Percentiles rank a stretch among this genome's conserved stretches.
Conservation (phyloP, 495 filamentous ascomycete genomes). For the Sporormia fimetaria region DNA sequence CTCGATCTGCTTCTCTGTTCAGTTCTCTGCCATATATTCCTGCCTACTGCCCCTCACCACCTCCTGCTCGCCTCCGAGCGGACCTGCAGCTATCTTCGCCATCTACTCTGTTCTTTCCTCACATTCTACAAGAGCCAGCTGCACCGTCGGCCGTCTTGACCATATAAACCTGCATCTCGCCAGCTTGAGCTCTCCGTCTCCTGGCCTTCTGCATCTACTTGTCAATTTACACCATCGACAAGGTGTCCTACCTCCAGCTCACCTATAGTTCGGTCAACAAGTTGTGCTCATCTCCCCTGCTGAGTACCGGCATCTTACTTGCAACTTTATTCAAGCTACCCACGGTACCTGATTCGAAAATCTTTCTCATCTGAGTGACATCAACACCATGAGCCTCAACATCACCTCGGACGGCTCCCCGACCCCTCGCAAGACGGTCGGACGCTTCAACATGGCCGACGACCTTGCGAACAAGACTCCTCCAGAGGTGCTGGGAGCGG, state of each 20-base stretch:
- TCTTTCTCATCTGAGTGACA: slow-evolving; percentile 16
- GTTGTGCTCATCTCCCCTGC: slow-evolving; percentile 11
- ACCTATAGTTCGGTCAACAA: slow-evolving; percentile 1
- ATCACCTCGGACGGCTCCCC: slow-evolving; percentile 28
- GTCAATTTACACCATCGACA: slow-evolving; percentile 21
- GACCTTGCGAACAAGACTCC: slow-evolving; percentile 19
- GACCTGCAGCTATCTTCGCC: slow-evolving; percentile 2
- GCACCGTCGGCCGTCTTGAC: slow-evolving; percentile 4
- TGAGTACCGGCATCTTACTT: slow-evolving; percentile 20
- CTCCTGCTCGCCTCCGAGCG: neutral
- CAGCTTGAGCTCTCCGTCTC: neutral
- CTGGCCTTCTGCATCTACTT: slow-evolving; percentile 23
- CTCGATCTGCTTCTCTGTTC: neutral
- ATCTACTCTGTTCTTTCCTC: slow-evolving; percentile 12
- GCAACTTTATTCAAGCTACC: slow-evolving; percentile 10
- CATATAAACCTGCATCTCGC: slow-evolving; percentile 14
- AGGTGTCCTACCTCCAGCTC: slow-evolving; percentile 3
- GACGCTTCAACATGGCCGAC: slow-evolving; percentile 17
- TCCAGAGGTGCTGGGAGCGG: slow-evolving; percentile 22
- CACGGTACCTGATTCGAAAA: slow-evolving; percentile 5
- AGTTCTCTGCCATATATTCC: neutral
- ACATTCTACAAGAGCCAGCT: slow-evolving; percentile 2
- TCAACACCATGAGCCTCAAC: slow-evolving; percentile 20
- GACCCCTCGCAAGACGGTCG: slow-evolving; percentile 22
- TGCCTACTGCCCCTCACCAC: neutral